A percentile compares a stretch with the other conserved stretches of the same genome.
Evolutionary conservation across 2,329 filamentous ascomycete species (phyloP).

Genomic region (Triangularia verruculosa): DNA sequence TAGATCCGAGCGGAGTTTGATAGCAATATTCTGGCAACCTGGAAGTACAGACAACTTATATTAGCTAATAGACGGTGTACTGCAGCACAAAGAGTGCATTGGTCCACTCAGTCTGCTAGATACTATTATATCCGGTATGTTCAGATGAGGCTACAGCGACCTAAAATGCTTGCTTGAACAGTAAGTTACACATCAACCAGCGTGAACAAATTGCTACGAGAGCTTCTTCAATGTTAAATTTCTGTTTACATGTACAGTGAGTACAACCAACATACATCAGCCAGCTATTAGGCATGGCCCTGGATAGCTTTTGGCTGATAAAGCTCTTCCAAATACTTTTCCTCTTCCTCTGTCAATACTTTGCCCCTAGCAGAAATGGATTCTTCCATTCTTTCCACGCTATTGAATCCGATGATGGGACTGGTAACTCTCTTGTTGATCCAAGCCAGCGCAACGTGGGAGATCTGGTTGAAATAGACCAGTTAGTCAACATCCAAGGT

Average conservation of each 20-base stretch:
- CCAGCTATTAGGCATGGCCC: conserved; percentile 31
- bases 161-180: no score
- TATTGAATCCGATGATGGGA: conserved; percentile 62
- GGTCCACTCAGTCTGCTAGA: no score
- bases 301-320: conserved; percentile 53
- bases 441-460: conserved; percentile 64
- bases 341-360: conserved; percentile 55
- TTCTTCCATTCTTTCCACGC: conserved; percentile 58
- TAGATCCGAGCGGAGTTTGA: no score
- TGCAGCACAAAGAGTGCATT: no score
- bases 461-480: conserved; percentile 46
- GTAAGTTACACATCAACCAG: not conserved
- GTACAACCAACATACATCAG: not conserved
- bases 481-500: conserved; percentile 27
- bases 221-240: not conserved
- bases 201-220: not conserved
- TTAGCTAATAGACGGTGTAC: no score
- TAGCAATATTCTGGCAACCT: no score
- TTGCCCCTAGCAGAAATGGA: conserved; percentile 47
- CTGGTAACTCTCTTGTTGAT: conserved; percentile 50
- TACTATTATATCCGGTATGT: no score
- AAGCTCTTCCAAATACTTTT: conserved; percentile 59
- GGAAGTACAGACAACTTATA: no score
- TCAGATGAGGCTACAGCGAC: no score
- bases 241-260: not conserved